Evolutionary conservation across 345 rosid genomes (phyloP).

Genomic region (Alliaria petiolata): DNA sequence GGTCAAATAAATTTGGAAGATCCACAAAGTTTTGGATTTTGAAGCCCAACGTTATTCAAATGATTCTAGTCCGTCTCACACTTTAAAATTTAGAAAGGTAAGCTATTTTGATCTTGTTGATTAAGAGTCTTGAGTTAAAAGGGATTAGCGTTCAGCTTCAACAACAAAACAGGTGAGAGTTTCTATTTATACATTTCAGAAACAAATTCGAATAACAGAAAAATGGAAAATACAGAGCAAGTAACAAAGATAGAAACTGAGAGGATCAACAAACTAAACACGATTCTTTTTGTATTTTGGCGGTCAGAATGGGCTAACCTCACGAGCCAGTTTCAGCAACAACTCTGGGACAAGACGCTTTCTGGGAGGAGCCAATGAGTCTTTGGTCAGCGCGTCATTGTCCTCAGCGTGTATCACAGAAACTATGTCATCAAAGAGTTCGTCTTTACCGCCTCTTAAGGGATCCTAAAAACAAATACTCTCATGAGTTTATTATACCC

Average conservation of each 20-base stretch:
- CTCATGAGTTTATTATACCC: background rate
- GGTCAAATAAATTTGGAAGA: background rate
- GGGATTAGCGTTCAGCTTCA: conserved; percentile 3
- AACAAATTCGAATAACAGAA: conserved; percentile 7
- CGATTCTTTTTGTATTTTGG: background rate
- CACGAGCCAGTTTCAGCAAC: conserved; percentile 61
- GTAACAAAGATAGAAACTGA: background rate
- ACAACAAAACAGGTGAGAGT: background rate
- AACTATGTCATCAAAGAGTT: conserved; percentile 69
- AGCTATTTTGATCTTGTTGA: no score
- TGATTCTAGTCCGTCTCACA: no score
- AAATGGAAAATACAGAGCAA: background rate
- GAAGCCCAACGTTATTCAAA: background rate
- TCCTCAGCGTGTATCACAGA: conserved; percentile 64
- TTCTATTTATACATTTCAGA: background rate
- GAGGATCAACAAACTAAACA: background rate
- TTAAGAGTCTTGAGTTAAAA: background rate
- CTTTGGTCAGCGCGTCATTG: conserved; percentile 60
- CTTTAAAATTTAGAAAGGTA: no score
- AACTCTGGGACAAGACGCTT: conserved; percentile 79
- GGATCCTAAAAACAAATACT: conserved; percentile 58
- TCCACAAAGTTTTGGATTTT: background rate
- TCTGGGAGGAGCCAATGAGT: conserved; percentile 68
- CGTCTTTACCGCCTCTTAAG: conserved; percentile 87
- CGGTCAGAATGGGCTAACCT: conserved; percentile 76